A percentile compares a stretch with the other conserved stretches of the same genome.
Conservation (phyloP, 352 stramenopile genomes). For the Phytophthora tentaculata region DNA sequence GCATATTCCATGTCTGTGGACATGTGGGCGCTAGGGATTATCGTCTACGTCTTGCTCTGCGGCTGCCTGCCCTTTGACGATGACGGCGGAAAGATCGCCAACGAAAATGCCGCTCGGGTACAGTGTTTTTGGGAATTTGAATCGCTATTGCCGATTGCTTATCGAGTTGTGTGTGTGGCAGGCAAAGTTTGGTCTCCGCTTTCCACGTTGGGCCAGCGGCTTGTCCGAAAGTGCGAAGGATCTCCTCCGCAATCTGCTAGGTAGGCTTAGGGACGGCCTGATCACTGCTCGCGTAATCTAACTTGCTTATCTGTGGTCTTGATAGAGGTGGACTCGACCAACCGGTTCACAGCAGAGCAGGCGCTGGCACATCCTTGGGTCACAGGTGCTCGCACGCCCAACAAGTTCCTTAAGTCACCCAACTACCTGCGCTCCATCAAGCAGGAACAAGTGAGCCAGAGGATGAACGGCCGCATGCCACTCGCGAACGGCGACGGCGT, state of each 20-base stretch:
- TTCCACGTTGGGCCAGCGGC: conserved; percentile 92
- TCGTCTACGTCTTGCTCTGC: conserved; percentile 98
- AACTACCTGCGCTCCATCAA: conserved; percentile 89
- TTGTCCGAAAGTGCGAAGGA: conserved; percentile 89
- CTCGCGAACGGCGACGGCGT: conserved; percentile 18
- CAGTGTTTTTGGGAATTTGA: no score
- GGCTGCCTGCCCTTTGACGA: conserved; percentile 99
- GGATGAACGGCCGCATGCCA: conserved; percentile 40
- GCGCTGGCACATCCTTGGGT: conserved; percentile 87
- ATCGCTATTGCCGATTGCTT: no score
- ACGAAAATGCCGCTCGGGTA: conserved; percentile 78
- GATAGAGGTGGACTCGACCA: conserved; percentile 76
- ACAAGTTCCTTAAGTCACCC: conserved; percentile 88
- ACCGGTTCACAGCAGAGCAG: conserved; percentile 86
- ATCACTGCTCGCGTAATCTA: neutral
- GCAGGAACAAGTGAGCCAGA: conserved; percentile 59
- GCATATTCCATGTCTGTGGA: conserved; percentile 98
- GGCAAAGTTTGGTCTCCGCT: conserved; percentile 95
- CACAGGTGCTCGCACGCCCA: conserved; percentile 82
- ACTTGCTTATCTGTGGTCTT: neutral
- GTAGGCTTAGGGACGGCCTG: conserved; percentile 23
- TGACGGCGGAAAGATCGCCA: conserved; percentile 90
- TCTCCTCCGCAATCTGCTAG: conserved; percentile 79
- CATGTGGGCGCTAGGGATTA: conserved; percentile 98
- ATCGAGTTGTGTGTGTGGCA: conserved; percentile 38